These are phyloP conservation scores for Dittrichia graveolens DNA, from an alignment of 129 eudicot species.

Conservation along the genomic window DNA sequence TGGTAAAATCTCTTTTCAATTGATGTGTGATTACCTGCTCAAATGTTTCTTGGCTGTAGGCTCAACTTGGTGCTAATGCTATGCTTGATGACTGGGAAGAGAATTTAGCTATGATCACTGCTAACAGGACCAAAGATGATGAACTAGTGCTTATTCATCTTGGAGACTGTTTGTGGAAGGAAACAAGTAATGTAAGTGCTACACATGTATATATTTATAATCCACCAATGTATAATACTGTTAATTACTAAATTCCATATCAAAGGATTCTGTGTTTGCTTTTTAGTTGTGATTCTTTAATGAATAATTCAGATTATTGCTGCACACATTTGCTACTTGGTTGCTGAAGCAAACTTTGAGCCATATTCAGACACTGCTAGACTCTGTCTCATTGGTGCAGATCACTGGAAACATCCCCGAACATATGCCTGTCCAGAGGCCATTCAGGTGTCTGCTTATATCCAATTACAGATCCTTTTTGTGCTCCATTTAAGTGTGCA, in stretches of 20 bases:
- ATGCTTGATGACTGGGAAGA: constrained; percentile 97
- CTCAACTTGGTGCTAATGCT: constrained; percentile 58
- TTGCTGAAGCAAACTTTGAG: constrained; percentile 95
- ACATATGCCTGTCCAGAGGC: constrained; percentile 97
- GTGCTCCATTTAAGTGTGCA: background rate
- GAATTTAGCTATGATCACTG: constrained; percentile 92
- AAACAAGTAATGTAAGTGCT: constrained; percentile 76
- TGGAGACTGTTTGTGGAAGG: constrained; percentile 95
- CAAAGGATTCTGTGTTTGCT: constrained; percentile 14
- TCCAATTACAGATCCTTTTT: background rate
- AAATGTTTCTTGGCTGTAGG: constrained; percentile 26
- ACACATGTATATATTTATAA: background rate
- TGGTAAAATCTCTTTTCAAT: background rate
- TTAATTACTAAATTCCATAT: background rate
- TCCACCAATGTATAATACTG: constrained; percentile 17
- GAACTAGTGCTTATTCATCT: constrained; percentile 96
- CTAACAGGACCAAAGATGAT: constrained; percentile 93
- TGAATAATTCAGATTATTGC: constrained; percentile 67
- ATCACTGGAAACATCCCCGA: constrained; percentile 88
- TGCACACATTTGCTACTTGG: constrained; percentile 94
- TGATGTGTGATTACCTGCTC: constrained; percentile 5
- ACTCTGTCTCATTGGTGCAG: constrained; percentile 93
- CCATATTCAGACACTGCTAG: constrained; percentile 91
- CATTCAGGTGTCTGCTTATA: constrained; percentile 67
- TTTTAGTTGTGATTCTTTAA: constrained; percentile 12